A percentile compares a stretch with the other conserved stretches of the same genome.
Conservation (phyloP, 129 eudicot species). For the Chrysanthemum lavandulifolium region DNA sequence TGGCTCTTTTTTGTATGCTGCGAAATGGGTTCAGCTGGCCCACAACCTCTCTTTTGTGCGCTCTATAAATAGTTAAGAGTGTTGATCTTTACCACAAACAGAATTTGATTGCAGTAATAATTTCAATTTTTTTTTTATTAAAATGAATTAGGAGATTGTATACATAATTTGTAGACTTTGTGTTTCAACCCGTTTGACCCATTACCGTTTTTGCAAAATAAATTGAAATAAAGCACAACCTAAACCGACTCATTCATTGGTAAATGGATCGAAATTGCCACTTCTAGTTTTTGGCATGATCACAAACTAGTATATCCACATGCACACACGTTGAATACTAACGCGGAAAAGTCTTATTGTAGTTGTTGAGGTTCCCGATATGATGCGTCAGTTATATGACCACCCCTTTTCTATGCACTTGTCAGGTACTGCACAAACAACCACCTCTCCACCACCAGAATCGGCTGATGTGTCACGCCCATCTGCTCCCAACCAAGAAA, state of each 20-base stretch:
- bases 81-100: too few species aligned
- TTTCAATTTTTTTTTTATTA: too few species aligned
- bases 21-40: too few species aligned
- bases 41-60: too few species aligned
- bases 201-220: too few species aligned
- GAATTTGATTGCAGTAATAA: too few species aligned
- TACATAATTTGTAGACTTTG: too few species aligned
- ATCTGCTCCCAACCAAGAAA: slow-evolving; percentile 47
- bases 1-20: too few species aligned
- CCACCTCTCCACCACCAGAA: slow-evolving; percentile 38
- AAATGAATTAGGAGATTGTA: too few species aligned
- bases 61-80: too few species aligned
- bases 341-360: background rate
- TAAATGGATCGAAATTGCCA: background rate
- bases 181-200: too few species aligned
- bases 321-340: background rate
- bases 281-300: background rate
- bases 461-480: slow-evolving; percentile 42
- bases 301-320: background rate
- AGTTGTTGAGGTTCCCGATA: background rate
- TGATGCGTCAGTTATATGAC: background rate
- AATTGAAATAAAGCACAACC: too few species aligned
- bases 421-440: slow-evolving; percentile 45
- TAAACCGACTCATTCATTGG: background rate
- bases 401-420: slow-evolving; percentile 22